These are phyloP conservation scores for Smallanthus sonchifolius DNA, from an alignment of 129 eudicot species.

Conservation along the genomic window DNA sequence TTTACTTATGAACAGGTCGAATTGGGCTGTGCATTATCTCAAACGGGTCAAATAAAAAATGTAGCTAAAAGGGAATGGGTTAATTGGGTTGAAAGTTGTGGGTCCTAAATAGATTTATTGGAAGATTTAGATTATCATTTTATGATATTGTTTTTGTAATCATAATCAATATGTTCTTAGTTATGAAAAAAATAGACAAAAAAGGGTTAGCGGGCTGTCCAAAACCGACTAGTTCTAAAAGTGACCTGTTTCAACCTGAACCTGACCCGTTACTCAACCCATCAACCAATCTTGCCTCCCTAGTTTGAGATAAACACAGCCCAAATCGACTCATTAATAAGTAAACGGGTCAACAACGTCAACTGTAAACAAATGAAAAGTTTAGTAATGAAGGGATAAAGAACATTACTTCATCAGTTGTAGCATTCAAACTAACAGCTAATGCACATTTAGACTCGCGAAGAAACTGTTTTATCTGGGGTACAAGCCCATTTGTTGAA, in stretches of 20 bases:
- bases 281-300: background rate
- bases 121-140: background rate
- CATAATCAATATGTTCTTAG: background rate
- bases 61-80: background rate
- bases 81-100: background rate
- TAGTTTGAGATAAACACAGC: slow-evolving; percentile 3
- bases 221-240: background rate
- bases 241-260: no score
- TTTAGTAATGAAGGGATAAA: background rate
- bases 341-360: background rate
- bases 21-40: background rate
- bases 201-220: background rate
- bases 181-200: background rate
- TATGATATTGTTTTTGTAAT: background rate
- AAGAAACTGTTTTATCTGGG: slow-evolving; percentile 82
- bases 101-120: background rate
- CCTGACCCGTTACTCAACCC: no score
- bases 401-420: slow-evolving; percentile 76
- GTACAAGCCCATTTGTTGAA: slow-evolving; percentile 97
- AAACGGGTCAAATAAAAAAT: background rate
- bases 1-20: background rate
- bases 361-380: background rate
- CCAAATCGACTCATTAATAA: background rate
- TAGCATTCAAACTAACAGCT: slow-evolving; percentile 93
- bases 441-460: slow-evolving; percentile 75